Evolutionary conservation across 2,329 filamentous ascomycete genomes (phyloP).

Genomic region (Aspergillus intermedius): DNA sequence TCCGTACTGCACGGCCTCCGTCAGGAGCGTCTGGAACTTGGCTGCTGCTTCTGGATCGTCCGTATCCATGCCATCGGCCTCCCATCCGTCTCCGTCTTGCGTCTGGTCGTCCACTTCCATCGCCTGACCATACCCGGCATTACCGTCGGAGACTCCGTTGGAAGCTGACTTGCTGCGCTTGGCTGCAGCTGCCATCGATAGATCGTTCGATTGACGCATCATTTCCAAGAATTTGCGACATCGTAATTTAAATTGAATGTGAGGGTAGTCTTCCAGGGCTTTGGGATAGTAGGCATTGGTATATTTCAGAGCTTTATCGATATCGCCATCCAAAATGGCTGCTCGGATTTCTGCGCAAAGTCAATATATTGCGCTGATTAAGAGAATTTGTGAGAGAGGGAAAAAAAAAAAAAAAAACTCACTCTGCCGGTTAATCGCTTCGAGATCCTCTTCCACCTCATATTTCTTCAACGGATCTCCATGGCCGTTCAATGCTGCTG

Average conservation of each 20-base stretch:
- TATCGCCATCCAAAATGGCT: conserved; percentile 83
- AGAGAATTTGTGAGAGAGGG: too few species aligned
- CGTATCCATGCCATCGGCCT: conserved; percentile 49
- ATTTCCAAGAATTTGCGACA: conserved; percentile 95
- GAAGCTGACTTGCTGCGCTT: conserved; percentile 33
- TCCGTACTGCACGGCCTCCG: conserved; percentile 71
- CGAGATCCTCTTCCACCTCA: conserved; percentile 70
- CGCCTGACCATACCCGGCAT: conserved; percentile 44
- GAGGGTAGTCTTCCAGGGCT: conserved; percentile 71
- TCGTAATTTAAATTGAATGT: conserved; percentile 79
- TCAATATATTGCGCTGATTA: background rate
- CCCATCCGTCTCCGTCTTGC: conserved; percentile 27
- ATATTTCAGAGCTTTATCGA: conserved; percentile 80
- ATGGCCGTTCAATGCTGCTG: conserved; percentile 57
- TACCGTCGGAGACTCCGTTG: conserved; percentile 38
- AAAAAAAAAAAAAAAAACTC: too few species aligned
- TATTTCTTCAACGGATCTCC: conserved; percentile 49
- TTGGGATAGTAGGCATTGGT: conserved; percentile 72
- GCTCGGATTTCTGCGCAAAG: conserved; percentile 64
- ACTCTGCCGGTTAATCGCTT: conserved; percentile 84
- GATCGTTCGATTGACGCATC: conserved; percentile 67
- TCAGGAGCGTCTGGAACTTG: conserved; percentile 50
- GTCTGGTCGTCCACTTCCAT: conserved; percentile 55
- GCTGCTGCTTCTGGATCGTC: conserved; percentile 39
- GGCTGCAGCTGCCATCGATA: conserved; percentile 33